These are phyloP conservation scores for Lipomyces yamanashiensis DNA, from an alignment of 805 yeast genomes.

Conservation along the genomic window DNA sequence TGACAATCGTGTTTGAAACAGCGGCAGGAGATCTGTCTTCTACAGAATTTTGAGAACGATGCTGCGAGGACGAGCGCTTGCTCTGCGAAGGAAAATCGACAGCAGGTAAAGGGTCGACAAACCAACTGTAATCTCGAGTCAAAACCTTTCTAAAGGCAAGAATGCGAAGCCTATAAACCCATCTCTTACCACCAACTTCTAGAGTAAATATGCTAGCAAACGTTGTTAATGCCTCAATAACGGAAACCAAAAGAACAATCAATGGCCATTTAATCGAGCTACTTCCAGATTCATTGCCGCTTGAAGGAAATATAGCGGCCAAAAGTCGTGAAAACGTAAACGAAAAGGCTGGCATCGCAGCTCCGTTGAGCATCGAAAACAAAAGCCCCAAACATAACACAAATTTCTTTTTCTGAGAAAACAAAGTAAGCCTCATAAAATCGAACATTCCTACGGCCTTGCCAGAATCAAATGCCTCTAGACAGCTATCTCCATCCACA, in stretches of 20 bases:
- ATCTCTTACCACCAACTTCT: constrained; percentile 65
- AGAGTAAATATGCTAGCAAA: constrained; percentile 58
- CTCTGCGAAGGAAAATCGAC: too few species aligned
- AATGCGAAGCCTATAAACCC: constrained; percentile 63
- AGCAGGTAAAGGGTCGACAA: constrained; percentile 32
- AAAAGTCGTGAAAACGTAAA: constrained; percentile 73
- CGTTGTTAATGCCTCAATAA: constrained; percentile 62
- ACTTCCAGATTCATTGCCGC: constrained; percentile 26
- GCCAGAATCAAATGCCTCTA: background rate
- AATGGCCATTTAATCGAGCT: constrained; percentile 64
- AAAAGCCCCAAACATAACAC: constrained; percentile 56
- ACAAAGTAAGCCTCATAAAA: constrained; percentile 3
- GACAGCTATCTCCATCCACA: background rate
- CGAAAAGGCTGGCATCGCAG: constrained; percentile 75
- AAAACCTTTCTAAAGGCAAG: constrained; percentile 55
- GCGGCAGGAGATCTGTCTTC: constrained; percentile 8
- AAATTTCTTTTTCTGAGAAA: constrained; percentile 11
- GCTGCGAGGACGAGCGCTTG: too few species aligned
- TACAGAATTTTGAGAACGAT: background rate
- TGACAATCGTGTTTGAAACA: constrained; percentile 64
- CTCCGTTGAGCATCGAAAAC: constrained; percentile 61
- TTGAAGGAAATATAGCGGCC: constrained; percentile 60
- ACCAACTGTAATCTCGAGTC: constrained; percentile 59
- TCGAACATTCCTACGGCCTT: background rate
- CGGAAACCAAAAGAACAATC: constrained; percentile 64